Evolutionary conservation across 169 alveolate species (phyloP), one percentile per base, ranked within the genome.

Genomic region (Plasmodium gallinaceum): DNA sequence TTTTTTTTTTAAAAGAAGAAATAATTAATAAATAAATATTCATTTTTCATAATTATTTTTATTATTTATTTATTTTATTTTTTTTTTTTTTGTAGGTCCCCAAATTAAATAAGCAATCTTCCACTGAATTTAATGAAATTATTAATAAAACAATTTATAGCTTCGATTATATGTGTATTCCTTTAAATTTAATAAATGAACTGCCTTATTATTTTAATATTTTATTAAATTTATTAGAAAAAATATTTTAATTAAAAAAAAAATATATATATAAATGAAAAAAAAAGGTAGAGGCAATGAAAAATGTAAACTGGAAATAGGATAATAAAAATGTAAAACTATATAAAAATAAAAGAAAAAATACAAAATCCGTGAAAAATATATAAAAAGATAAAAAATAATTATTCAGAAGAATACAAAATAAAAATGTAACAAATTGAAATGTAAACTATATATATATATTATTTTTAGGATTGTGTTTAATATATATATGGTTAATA

Each of bases 141-240:
- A 54, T 68, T 61, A 69, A 68, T 57, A 83, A 68, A 83, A 83
- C 91, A 54, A 83, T 83, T 39, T 83, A 69, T 71, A 69, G 91
- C 83, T 83, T 83, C 74, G 91, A 83, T 26, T 83, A 83, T 60
- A 83, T 83, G 91, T 43, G 72, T 20, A 83, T 83, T 68, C 91
- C 91, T 22, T 83, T 83, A 69, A 66, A 58, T 68, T 83, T 83
- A 69, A 69, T 68, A 68, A 69, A 69, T 22, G 85, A 68, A 42
- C 26, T 83, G 20, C 91, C 91, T 54, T 42, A 42, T 10, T 83
- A 70, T 60, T 83, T 83, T 64, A 83, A 45, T 24, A 68, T 83
- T 68, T 60, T 83, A 69, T 69, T 83, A 69, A 83, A 83, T 83
- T 83, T 83, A 83, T 83, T 83, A 71, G 91, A 83, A 57, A 83